These are phyloP conservation scores for Cubamyces lactineus DNA, from an alignment of 768 basidiomycete genomes.

Conservation along the genomic window DNA sequence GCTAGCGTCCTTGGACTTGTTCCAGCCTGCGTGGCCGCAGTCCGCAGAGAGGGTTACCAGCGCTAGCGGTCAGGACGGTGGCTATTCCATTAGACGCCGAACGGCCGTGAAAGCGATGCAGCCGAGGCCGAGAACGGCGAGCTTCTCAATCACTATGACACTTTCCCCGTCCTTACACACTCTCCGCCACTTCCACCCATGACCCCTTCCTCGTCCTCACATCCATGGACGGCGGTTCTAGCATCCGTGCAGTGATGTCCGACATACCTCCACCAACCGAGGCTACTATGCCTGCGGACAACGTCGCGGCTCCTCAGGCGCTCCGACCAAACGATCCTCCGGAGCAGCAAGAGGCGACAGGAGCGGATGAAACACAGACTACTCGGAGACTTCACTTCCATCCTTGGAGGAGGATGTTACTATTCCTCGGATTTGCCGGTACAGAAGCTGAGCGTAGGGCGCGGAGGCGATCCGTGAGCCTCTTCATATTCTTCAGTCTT, in stretches of 20 bases:
- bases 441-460: conserved; percentile 7
- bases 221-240: neutral
- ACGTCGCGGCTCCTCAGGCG: neutral
- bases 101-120: neutral
- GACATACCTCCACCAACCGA: neutral
- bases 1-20: no score
- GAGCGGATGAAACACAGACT: neutral
- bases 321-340: no score
- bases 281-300: neutral
- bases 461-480: conserved; percentile 5
- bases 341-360: neutral
- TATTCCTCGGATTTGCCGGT: neutral
- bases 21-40: neutral
- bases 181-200: neutral
- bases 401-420: neutral
- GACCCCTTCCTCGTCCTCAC: neutral
- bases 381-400: neutral
- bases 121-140: neutral
- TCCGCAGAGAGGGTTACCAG: neutral
- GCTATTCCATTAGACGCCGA: neutral
- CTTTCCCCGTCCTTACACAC: neutral
- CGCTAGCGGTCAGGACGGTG: no score
- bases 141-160: neutral
- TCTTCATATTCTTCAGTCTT: neutral
- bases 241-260: neutral